These are phyloP conservation scores for Cymbopogon citratus DNA, from an alignment of 176 grass and related monocot genomes.

Conservation along the genomic window DNA sequence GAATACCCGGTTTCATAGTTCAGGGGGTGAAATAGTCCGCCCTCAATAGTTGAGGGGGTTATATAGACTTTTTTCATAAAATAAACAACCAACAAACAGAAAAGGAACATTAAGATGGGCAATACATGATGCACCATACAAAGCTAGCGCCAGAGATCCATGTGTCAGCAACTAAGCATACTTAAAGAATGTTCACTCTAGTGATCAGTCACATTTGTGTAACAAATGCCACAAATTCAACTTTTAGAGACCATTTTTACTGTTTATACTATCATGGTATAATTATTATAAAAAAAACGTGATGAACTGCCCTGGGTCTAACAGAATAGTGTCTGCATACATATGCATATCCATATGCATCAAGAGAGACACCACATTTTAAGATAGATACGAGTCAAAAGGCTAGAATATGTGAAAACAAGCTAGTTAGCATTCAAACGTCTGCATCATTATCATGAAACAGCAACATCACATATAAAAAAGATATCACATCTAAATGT, in stretches of 20 bases:
- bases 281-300: not conserved
- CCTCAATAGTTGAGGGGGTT: too few species aligned
- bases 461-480: not conserved
- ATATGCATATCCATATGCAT: constrained; percentile 10
- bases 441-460: not conserved
- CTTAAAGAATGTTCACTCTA: not conserved
- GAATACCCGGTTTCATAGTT: too few species aligned
- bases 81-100: not conserved
- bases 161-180: not conserved
- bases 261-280: not conserved
- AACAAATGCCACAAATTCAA: not conserved
- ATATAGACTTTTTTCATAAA: too few species aligned
- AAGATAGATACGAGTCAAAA: not conserved
- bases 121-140: not conserved
- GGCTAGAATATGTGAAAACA: not conserved
- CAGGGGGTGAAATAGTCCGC: too few species aligned
- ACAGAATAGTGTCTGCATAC: not conserved
- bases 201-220: not conserved
- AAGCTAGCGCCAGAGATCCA: not conserved
- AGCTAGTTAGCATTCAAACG: not conserved
- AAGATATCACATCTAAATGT: not conserved
- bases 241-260: not conserved
- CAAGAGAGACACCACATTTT: not conserved
- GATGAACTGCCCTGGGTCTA: not conserved
- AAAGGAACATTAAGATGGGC: not conserved